phyloP scores from a whole-genome alignment of 441 rosid genomes.

The Kokia cookei region DNA sequence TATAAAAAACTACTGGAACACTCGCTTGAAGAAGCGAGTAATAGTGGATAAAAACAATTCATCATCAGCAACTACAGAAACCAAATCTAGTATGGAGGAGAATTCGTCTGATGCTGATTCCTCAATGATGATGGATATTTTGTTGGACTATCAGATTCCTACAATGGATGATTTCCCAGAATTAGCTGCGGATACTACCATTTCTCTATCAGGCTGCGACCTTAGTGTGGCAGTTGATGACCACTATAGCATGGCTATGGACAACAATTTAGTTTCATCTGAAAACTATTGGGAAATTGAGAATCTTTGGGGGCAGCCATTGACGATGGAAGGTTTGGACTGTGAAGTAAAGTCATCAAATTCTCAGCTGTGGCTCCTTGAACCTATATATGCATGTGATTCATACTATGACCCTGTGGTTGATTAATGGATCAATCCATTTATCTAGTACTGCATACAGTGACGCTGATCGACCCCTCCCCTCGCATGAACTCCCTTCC shows the following conservation, averaged over 20 bases:
- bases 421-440: not conserved
- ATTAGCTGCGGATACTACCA: not conserved
- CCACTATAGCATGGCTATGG: not conserved
- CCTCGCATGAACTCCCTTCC: not conserved
- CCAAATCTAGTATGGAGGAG: not conserved
- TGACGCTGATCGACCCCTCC: too few species aligned
- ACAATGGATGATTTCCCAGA: not conserved
- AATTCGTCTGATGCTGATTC: not conserved
- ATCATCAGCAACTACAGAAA: not conserved
- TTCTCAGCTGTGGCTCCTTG: not conserved
- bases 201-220: not conserved
- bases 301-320: not conserved
- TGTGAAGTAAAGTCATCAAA: not conserved
- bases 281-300: not conserved
- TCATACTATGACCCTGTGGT: not conserved
- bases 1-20: slow-evolving; percentile 28
- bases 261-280: not conserved
- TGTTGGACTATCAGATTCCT: not conserved
- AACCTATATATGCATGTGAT: not conserved
- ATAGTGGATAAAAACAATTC: not conserved
- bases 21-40: slow-evolving; percentile 8
- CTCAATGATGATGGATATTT: not conserved
- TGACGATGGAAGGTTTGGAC: not conserved
- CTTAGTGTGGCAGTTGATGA: not conserved
- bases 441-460: not conserved